Percentiles rank a stretch among this genome's conserved stretches.
These are phyloP conservation scores for Termitomyces sp. DNA, from an alignment of 768 basidiomycete species.

Conservation along the genomic window DNA sequence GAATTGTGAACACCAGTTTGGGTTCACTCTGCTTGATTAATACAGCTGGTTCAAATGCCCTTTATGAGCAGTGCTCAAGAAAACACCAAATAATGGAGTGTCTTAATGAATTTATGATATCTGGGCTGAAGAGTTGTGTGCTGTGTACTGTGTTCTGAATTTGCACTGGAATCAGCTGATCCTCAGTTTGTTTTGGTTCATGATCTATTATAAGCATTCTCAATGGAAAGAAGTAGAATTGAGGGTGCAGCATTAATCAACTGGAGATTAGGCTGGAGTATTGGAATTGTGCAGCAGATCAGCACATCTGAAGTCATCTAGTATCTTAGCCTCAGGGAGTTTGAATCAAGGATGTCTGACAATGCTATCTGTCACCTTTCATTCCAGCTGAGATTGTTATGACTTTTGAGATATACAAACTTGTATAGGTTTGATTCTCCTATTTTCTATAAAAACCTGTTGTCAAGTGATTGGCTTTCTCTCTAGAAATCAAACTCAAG, in stretches of 20 bases:
- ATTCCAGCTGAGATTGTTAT: constrained; percentile 7
- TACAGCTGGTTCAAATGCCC: not conserved
- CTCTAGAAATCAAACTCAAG: constrained; percentile 20
- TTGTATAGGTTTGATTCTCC: constrained; percentile 6
- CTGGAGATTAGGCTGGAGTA: not conserved
- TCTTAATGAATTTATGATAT: not conserved
- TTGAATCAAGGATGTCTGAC: constrained; percentile 14
- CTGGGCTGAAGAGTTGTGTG: not conserved
- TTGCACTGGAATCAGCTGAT: constrained; percentile 1
- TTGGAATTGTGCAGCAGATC: constrained; percentile 13
- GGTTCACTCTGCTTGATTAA: not conserved
- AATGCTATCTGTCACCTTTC: constrained; percentile 11
- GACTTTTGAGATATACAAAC: constrained; percentile 9
- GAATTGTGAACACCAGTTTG: not conserved
- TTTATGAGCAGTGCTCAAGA: constrained; percentile 1
- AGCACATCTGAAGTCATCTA: not conserved
- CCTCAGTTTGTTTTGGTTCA: constrained; percentile 8
- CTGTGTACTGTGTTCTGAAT: not conserved
- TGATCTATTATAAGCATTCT: no score
- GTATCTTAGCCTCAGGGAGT: not conserved
- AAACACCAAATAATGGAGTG: not conserved
- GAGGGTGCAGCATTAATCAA: not conserved
- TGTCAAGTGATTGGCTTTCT: not conserved
- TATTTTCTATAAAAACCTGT: constrained; percentile 11
- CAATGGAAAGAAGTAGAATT: not conserved